A percentile compares a stretch with the other conserved stretches of the same genome.
phyloP scores from a whole-genome alignment of 352 stramenopile genomes.

The Phytophthora nicotianae region DNA sequence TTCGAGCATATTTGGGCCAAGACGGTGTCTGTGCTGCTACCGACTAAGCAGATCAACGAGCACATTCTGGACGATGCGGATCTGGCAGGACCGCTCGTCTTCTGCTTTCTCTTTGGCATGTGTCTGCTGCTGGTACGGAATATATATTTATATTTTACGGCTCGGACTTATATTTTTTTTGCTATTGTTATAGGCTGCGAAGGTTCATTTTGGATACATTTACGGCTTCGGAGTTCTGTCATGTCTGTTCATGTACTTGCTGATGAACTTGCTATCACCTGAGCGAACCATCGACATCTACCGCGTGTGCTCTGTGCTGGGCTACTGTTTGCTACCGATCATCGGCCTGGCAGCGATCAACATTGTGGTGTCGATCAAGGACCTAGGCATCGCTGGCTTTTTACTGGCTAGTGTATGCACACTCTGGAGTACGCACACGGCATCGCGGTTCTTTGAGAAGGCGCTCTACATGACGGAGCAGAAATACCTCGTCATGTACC shows the following conservation, averaged over 20 bases:
- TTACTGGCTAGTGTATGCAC: constrained; percentile 89
- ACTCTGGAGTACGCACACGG: constrained; percentile 94
- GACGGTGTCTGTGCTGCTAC: constrained; percentile 94
- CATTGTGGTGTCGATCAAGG: constrained; percentile 91
- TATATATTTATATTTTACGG: constrained; percentile 1
- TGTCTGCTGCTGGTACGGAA: constrained; percentile 90
- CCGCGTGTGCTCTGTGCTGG: constrained; percentile 94
- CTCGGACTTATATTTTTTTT: constrained; percentile 11
- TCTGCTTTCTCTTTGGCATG: constrained; percentile 94
- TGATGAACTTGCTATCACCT: constrained; percentile 96
- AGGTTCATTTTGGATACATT: constrained; percentile 98
- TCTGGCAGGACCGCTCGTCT: constrained; percentile 94
- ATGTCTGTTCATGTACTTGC: constrained; percentile 94
- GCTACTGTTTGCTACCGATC: constrained; percentile 97
- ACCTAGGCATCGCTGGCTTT: constrained; percentile 77
- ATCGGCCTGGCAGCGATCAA: constrained; percentile 94
- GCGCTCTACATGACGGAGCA: constrained; percentile 95
- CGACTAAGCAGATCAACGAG: constrained; percentile 90
- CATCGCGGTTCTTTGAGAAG: constrained; percentile 96
- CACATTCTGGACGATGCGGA: constrained; percentile 93
- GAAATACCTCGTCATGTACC: constrained; percentile 98
- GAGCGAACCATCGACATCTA: constrained; percentile 92
- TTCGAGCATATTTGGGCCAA: constrained; percentile 98
- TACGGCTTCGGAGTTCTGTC: constrained; percentile 98
- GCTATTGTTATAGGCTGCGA: constrained; percentile 60